phyloP scores from a whole-genome alignment of 2,329 filamentous ascomycete genomes.

The Iodosphaeria phyllophila region DNA sequence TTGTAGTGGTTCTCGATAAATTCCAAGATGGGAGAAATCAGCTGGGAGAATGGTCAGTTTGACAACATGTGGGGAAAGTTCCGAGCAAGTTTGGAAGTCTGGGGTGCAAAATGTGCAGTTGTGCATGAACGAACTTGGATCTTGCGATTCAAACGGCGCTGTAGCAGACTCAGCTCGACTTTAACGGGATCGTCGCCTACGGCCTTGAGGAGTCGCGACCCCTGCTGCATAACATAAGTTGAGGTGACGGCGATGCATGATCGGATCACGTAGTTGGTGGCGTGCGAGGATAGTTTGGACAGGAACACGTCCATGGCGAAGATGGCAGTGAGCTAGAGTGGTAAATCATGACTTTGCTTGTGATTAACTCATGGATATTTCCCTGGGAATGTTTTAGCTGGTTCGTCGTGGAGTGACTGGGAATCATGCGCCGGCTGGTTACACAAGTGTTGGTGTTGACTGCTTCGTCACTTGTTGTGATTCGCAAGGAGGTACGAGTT shows the following conservation, averaged over 20 bases:
- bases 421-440: too few relatives aligned
- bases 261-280: slow-evolving; percentile 81
- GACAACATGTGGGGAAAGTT: too few relatives aligned
- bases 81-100: too few relatives aligned
- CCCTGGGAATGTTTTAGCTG: too few relatives aligned
- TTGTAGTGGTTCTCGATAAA: slow-evolving; percentile 22
- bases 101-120: slow-evolving; percentile 1
- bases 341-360: slow-evolving; percentile 1
- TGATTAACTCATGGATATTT: too few relatives aligned
- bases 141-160: slow-evolving; percentile 62
- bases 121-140: slow-evolving; percentile 40
- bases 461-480: too few relatives aligned
- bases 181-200: slow-evolving; percentile 54
- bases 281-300: slow-evolving; percentile 39
- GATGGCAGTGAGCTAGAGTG: slow-evolving; percentile 3
- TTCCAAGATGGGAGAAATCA: slow-evolving; percentile 14
- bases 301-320: slow-evolving; percentile 51
- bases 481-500: too few relatives aligned
- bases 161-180: slow-evolving; percentile 49
- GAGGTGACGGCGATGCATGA: slow-evolving; percentile 77
- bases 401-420: too few relatives aligned
- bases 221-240: slow-evolving; percentile 69
- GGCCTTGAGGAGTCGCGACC: slow-evolving; percentile 53
- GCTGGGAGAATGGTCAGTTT: slow-evolving; percentile 6
- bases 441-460: too few relatives aligned